Evolutionary conservation across 192 early-diverging fungal species (phyloP), one percentile per base, ranked within the genome.

Genomic region (Umbelopsis ramanniana): DNA sequence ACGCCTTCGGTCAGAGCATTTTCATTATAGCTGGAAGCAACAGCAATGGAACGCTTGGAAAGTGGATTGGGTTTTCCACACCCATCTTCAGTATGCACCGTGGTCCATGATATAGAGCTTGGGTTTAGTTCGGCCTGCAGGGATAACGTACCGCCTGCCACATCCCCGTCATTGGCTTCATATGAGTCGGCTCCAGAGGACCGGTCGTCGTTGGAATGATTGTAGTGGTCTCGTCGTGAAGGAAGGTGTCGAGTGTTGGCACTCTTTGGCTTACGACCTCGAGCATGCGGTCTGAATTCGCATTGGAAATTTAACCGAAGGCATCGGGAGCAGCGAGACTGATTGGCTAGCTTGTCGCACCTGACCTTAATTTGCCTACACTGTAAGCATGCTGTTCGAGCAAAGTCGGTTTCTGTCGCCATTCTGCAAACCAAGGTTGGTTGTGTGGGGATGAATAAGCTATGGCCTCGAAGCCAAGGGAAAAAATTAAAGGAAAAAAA

Each of bases 221-320:
- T 22, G 26, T 29, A 63, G 3, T 22, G 57, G 19, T 63, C 57
- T 14, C 33, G 26, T 37, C 57, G 57, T 38, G 57, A 29, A 33
- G 57, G 26, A 37, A 12, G 2, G 3, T 37, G 57, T 14, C 29
- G 33, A 35, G 33, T 17, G 15, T 19, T 37, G 5, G 26, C 57
- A 19, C 57, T 63, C 33, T 35, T 63, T 63, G 48, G 48, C 15
- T 63, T 63, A n/a, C 57, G 57, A 17, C 57, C 57, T 19, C 57
- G 57, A 7, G 57, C 57, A 33, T 63, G 57, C 7, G 29, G 57
- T 63, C 33, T 63, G 57, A 63, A 63, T 63, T 63, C 57, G n/a
- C 57, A 63, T 17, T 63, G 57, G 37, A 63, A 63, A 19, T 63
- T 63, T 19, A 63, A 26, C 10, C 57, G 26, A 17, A 37, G 29